Evolutionary conservation across 2,329 filamentous ascomycete species (phyloP).

Genomic region (Dactylonectria estremocensis): DNA sequence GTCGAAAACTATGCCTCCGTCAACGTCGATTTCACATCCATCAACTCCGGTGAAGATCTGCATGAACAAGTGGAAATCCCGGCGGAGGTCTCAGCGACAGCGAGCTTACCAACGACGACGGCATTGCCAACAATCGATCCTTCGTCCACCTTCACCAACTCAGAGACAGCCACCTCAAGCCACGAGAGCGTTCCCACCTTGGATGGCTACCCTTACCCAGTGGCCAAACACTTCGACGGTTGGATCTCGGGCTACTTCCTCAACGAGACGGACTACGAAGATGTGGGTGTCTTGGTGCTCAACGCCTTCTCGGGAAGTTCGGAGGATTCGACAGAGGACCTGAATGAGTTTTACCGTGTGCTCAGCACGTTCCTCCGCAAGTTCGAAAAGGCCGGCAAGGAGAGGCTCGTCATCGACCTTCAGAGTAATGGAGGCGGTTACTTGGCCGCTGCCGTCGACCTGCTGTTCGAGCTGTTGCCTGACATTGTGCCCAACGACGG

Average conservation of each 20-base stretch:
- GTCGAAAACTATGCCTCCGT: background rate
- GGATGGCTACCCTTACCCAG: slow-evolving; percentile 12
- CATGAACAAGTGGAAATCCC: background rate
- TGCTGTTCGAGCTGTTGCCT: background rate
- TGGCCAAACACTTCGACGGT: background rate
- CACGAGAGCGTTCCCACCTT: background rate
- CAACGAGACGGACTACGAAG: slow-evolving; percentile 18
- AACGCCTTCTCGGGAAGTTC: background rate
- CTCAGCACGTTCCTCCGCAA: background rate
- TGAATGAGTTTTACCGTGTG: background rate
- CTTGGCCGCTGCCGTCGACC: background rate
- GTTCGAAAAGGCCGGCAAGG: background rate
- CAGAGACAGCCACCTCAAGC: background rate
- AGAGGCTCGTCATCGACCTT: background rate
- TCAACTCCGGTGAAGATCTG: background rate
- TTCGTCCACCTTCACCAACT: background rate
- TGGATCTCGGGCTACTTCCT: slow-evolving; percentile 22
- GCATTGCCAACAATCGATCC: background rate
- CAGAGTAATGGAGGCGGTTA: background rate
- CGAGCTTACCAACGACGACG: background rate
- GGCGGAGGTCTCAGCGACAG: background rate
- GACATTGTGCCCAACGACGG: background rate
- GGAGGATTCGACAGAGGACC: background rate
- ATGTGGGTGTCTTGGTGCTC: slow-evolving; percentile 12
- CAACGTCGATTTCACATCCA: background rate